Base-by-base conservation (phyloP, 495 filamentous ascomycete genomes). In the Schizothecium vesticola region DNA sequence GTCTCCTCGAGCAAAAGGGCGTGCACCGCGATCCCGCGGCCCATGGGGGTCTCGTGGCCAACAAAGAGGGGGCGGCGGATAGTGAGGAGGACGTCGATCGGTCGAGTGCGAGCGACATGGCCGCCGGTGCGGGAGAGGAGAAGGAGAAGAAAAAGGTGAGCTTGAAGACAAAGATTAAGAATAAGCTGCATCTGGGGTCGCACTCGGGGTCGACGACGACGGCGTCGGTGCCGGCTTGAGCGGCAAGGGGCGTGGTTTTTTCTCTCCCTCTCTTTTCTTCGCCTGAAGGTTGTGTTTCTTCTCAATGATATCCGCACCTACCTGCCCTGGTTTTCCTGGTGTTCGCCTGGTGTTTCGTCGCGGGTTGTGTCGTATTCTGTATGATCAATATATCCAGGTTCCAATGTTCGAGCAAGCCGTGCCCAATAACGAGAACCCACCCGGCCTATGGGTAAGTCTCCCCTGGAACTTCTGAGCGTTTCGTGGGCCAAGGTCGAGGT, bases 1-100 rank as follows among this genome's bases (percentile, higher is more conserved):
- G 80, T 4, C 69, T 84, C 7, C 72, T 83, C 57, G 82, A 80
- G 63, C 67, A 78, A 61, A 82, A 81, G 66, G 81, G 80, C 13
- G 68, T 84, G 5, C 77, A 79, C 33, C 16, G 22, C 51, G 51
- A 31, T 28, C 36, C 11, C 24, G 60, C 19, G 28, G 59, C 28
- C 57, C 63, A 68, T 12, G 67, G 67, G 22, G 57, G 56, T 13
- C 12, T 65, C 8, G 26, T 31, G 23, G 55, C 43, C 26, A 64
- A 70, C 28, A 51, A 51, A n/a, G n/a, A n/a, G 63, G 2, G 59
- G 55, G 43, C 22, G 63, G 43, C 56, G 1, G 21, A 24, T 23
- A 61, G n/a, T n/a, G n/a, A n/a, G n/a, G n/a, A n/a, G n/a, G n/a
- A n/a, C n/a, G n/a, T n/a, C n/a, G n/a, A n/a, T n/a, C n/a, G n/a